phyloP scores from a whole-genome alignment of 768 basidiomycete species.

The Pulveroboletus sp. region DNA sequence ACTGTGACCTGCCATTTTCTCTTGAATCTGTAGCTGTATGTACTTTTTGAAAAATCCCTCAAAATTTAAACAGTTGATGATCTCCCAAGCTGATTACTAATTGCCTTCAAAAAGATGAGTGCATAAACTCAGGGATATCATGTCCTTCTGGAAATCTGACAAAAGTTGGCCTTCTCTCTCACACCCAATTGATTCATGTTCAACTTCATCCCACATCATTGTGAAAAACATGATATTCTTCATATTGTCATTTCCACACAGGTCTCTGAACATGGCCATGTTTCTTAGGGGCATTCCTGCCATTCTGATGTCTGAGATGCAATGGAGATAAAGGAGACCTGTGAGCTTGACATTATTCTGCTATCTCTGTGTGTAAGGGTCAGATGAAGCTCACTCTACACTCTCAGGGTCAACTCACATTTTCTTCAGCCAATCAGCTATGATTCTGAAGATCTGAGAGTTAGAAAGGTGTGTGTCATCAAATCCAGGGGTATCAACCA shows the following conservation, averaged over 20 bases:
- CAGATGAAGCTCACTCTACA: neutral
- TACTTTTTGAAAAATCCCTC: neutral
- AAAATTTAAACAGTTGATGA: neutral
- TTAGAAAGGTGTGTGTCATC: slow-evolving; percentile 12
- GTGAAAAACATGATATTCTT: slow-evolving; percentile 18
- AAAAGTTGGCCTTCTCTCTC: slow-evolving; percentile 13
- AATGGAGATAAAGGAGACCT: slow-evolving; percentile 11
- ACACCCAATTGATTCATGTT: neutral
- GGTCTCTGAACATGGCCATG: slow-evolving; percentile 2
- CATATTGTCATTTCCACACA: slow-evolving; percentile 8
- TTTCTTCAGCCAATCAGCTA: slow-evolving; percentile 12
- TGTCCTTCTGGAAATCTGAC: slow-evolving; percentile 9
- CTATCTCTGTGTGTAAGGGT: slow-evolving; percentile 4
- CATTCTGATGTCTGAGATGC: slow-evolving; percentile 10
- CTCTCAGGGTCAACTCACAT: slow-evolving; percentile 8
- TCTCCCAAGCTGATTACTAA: no score
- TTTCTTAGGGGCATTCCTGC: slow-evolving; percentile 9
- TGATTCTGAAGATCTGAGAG: slow-evolving; percentile 4
- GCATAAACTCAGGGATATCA: slow-evolving; percentile 8
- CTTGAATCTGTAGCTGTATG: slow-evolving; percentile 8
- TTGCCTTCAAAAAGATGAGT: slow-evolving; percentile 12
- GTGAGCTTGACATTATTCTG: slow-evolving; percentile 7
- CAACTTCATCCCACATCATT: slow-evolving; percentile 16
- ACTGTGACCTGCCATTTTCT: no score
- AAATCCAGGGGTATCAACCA: slow-evolving; percentile 19